phyloP scores from a whole-genome alignment of 306 rosid species.

The Bauhinia variegata region DNA sequence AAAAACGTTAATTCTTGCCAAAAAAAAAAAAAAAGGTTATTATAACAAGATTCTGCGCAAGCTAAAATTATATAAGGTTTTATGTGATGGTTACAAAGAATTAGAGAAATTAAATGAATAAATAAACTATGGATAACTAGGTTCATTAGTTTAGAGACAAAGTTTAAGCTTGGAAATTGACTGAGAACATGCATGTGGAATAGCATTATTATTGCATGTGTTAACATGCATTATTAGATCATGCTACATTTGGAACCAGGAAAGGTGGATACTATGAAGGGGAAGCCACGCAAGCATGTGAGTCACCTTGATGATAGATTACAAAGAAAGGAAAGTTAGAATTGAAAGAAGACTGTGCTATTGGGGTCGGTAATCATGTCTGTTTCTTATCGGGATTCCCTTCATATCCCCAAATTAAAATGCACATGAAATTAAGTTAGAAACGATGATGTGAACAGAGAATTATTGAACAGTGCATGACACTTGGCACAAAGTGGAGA shows the following conservation, averaged over 20 bases:
- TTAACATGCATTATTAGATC: slow-evolving; percentile 42
- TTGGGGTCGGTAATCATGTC: slow-evolving; percentile 43
- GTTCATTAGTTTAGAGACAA: slow-evolving; percentile 31
- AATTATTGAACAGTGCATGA: slow-evolving; percentile 7
- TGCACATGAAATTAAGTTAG: slow-evolving; percentile 44
- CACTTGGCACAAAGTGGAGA: not conserved
- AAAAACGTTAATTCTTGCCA: no score
- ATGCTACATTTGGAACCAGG: slow-evolving; percentile 39
- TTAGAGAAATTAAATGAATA: no score
- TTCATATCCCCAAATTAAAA: slow-evolving; percentile 50
- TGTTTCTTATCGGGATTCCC: slow-evolving; percentile 50
- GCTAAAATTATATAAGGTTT: no score
- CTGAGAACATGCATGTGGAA: slow-evolving; percentile 50
- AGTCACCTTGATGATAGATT: slow-evolving; percentile 60
- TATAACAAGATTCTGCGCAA: no score
- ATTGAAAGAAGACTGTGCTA: slow-evolving; percentile 46
- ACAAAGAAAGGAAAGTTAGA: slow-evolving; percentile 63
- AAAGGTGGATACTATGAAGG: slow-evolving; percentile 38
- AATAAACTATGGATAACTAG: no score
- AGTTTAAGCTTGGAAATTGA: slow-evolving; percentile 46
- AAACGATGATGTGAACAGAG: slow-evolving; percentile 3
- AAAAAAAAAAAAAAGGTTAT: no score
- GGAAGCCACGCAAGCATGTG: slow-evolving; percentile 66
- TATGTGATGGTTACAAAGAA: no score
- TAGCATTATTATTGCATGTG: slow-evolving; percentile 51